phyloP scores from a whole-genome alignment of 2,329 filamentous ascomycete species.

The Thielaviopsis punctulata region DNA sequence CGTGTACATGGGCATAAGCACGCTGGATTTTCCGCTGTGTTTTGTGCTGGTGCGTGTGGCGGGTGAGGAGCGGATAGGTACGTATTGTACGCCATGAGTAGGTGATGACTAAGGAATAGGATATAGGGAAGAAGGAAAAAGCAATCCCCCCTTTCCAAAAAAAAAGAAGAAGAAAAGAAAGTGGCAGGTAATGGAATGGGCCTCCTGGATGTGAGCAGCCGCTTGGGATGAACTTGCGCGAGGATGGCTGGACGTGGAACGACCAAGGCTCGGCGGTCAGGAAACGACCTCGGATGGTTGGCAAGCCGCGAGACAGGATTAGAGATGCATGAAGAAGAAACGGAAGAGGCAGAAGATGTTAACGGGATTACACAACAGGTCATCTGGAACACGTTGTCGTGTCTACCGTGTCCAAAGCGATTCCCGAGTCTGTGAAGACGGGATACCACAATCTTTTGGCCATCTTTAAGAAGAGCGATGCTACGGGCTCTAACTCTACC shows the following conservation, averaged over 20 bases:
- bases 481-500: conserved; percentile 30
- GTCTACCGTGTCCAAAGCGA: conserved; percentile 36
- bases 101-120: not conserved
- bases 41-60: conserved; percentile 72
- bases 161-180: too few relatives aligned
- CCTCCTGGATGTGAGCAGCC: not conserved
- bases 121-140: not conserved
- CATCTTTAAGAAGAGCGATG: conserved; percentile 21
- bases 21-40: conserved; percentile 87
- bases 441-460: conserved; percentile 21
- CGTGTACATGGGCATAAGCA: conserved; percentile 72
- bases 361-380: conserved; percentile 22
- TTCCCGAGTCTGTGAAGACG: conserved; percentile 32
- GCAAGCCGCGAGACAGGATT: not conserved
- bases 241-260: too few relatives aligned
- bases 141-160: too few relatives aligned
- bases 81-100: not conserved
- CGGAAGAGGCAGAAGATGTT: not conserved
- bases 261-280: too few relatives aligned
- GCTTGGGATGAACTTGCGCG: too few relatives aligned
- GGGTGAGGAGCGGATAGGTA: conserved; percentile 73
- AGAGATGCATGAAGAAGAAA: not conserved
- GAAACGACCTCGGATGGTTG: too few relatives aligned
- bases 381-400: conserved; percentile 51
- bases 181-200: not conserved